A percentile compares a stretch with the other conserved stretches of the same genome.
Conservation (phyloP, 129 eudicot species). For the Solidago caesia region DNA sequence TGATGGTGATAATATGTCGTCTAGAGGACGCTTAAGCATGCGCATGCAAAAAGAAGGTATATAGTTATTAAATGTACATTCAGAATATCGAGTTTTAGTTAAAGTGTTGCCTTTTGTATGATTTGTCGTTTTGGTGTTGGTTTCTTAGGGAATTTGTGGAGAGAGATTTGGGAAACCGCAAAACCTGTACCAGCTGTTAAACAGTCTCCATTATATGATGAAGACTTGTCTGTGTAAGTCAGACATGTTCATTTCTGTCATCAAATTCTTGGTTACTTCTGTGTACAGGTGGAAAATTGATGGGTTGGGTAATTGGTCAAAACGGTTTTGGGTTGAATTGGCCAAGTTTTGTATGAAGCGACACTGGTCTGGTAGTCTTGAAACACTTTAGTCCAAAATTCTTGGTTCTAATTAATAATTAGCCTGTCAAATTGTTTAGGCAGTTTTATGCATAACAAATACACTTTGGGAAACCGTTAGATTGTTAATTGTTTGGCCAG, state of each 20-base stretch:
- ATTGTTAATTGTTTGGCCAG: neutral
- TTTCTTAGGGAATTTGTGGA: constrained; percentile 90
- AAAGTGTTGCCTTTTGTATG: neutral
- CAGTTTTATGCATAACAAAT: neutral
- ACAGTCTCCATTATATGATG: constrained; percentile 91
- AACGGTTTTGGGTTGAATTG: neutral
- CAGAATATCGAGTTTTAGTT: too few species aligned
- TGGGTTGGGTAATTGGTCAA: neutral
- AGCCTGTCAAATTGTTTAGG: neutral
- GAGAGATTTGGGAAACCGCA: constrained; percentile 95
- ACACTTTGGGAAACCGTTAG: neutral
- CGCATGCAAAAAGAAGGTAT: constrained; percentile 97
- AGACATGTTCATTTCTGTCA: neutral
- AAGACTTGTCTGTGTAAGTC: constrained; percentile 95
- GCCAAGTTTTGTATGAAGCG: neutral
- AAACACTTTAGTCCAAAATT: neutral
- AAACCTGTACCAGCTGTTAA: constrained; percentile 93
- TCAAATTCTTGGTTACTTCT: neutral
- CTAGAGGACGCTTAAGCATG: constrained; percentile 81
- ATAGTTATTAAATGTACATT: neutral
- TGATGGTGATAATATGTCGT: constrained; percentile 42
- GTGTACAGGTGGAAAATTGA: neutral
- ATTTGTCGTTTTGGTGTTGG: neutral
- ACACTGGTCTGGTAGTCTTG: neutral
- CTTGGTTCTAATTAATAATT: neutral